A percentile compares a stretch with the other conserved stretches of the same genome.
Conservation (phyloP, 2,329 filamentous ascomycete genomes). For the Sclerotinia spermophila region DNA sequence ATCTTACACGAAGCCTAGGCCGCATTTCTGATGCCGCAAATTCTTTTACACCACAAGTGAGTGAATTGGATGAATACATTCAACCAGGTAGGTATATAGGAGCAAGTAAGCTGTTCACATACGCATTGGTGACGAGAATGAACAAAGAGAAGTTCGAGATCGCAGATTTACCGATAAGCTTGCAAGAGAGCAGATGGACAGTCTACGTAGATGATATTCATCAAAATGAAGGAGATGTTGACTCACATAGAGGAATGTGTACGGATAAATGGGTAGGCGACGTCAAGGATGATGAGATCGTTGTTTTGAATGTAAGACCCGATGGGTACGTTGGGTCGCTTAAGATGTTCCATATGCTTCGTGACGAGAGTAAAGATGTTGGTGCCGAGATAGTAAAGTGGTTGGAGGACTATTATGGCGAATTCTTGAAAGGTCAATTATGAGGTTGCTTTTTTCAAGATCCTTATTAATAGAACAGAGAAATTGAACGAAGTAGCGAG, state of each 20-base stretch:
- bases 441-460: background rate
- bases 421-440: conserved; percentile 39
- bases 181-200: conserved; percentile 66
- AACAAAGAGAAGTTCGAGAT: conserved; percentile 62
- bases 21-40: conserved; percentile 57
- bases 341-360: conserved; percentile 43
- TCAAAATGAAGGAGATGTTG: conserved; percentile 42
- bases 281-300: conserved; percentile 54
- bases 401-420: conserved; percentile 50
- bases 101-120: conserved; percentile 67
- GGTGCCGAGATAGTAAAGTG: conserved; percentile 41
- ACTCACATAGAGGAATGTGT: conserved; percentile 47
- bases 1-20: conserved; percentile 52
- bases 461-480: background rate
- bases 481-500: background rate
- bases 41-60: conserved; percentile 58
- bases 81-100: conserved; percentile 66
- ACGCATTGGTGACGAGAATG: conserved; percentile 63
- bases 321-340: conserved; percentile 67
- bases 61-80: conserved; percentile 62
- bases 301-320: conserved; percentile 65
- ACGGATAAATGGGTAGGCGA: conserved; percentile 60
- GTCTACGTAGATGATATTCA: conserved; percentile 68
- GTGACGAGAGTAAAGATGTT: conserved; percentile 27
- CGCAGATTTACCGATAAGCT: conserved; percentile 55